phyloP scores from a whole-genome alignment of 768 basidiomycete species.

The Tulasnella sp. region DNA sequence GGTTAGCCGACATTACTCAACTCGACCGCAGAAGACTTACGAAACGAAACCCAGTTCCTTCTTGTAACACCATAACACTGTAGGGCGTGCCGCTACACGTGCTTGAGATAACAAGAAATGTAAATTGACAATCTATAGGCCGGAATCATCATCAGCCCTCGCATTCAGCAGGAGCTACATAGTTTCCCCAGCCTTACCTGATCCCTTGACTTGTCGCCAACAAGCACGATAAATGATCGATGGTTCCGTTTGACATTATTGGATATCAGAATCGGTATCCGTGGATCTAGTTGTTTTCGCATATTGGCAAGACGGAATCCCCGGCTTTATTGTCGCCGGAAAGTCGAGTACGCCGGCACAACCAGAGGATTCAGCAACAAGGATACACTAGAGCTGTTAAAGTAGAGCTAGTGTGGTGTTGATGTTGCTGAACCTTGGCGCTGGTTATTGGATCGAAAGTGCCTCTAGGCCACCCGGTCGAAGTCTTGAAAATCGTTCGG shows the following conservation, averaged over 20 bases:
- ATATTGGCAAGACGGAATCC: conserved; percentile 4
- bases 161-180: neutral
- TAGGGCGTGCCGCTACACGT: conserved; percentile 74
- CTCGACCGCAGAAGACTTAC: conserved; percentile 32
- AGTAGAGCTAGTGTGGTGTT: too few relatives aligned
- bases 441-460: too few relatives aligned
- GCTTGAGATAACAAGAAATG: conserved; percentile 92
- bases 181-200: conserved; percentile 43
- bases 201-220: conserved; percentile 86
- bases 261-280: conserved; percentile 81
- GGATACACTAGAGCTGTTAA: too few relatives aligned
- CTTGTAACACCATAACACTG: conserved; percentile 97
- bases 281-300: conserved; percentile 59
- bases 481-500: too few relatives aligned
- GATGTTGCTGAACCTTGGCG: too few relatives aligned
- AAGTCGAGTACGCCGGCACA: too few relatives aligned
- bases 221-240: conserved; percentile 88
- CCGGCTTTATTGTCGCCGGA: too few relatives aligned
- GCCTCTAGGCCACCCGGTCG: too few relatives aligned
- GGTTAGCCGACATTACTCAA: neutral
- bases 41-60: conserved; percentile 95
- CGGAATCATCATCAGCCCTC: conserved; percentile 4
- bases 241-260: conserved; percentile 92
- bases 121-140: conserved; percentile 69
- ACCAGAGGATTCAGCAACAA: too few relatives aligned